phyloP scores from a whole-genome alignment of 208 protist genomes.

The Leishmania braziliensis region DNA sequence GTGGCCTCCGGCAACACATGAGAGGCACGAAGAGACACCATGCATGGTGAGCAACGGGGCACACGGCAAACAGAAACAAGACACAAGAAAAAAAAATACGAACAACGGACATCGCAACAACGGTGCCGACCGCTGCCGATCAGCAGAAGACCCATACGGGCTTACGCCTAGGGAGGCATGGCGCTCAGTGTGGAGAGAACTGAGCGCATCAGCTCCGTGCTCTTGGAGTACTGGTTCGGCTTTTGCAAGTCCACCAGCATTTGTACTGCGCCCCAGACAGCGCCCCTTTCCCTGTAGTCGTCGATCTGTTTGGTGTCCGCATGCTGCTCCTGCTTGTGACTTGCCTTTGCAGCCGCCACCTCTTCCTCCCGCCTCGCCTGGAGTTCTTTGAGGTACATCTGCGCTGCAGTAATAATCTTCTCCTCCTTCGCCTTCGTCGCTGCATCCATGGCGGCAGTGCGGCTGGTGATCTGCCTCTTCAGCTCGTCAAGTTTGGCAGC shows the following conservation, averaged over 20 bases:
- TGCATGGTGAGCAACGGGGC: not conserved
- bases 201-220: slow-evolving; percentile 80
- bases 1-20: not conserved
- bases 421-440: slow-evolving; percentile 67
- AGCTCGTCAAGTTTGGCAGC: slow-evolving; percentile 48
- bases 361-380: slow-evolving; percentile 60
- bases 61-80: not conserved
- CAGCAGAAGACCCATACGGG: not conserved
- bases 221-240: slow-evolving; percentile 80
- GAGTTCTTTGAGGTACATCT: slow-evolving; percentile 70
- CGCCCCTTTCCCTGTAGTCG: slow-evolving; percentile 58
- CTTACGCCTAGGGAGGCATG: slow-evolving; percentile 19
- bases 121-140: not conserved
- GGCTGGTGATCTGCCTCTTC: slow-evolving; percentile 59
- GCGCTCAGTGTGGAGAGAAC: slow-evolving; percentile 56
- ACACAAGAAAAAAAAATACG: not conserved
- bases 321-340: slow-evolving; percentile 66
- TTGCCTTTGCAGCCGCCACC: slow-evolving; percentile 47
- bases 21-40: not conserved
- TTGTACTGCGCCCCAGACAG: slow-evolving; percentile 74
- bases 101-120: not conserved
- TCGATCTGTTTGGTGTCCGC: slow-evolving; percentile 46
- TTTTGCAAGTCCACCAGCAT: slow-evolving; percentile 78
- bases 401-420: slow-evolving; percentile 52
- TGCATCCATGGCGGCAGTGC: slow-evolving; percentile 62